Conservation (phyloP, 2,329 filamentous ascomycete species). For the Ceratocystis smalleyi region DNA sequence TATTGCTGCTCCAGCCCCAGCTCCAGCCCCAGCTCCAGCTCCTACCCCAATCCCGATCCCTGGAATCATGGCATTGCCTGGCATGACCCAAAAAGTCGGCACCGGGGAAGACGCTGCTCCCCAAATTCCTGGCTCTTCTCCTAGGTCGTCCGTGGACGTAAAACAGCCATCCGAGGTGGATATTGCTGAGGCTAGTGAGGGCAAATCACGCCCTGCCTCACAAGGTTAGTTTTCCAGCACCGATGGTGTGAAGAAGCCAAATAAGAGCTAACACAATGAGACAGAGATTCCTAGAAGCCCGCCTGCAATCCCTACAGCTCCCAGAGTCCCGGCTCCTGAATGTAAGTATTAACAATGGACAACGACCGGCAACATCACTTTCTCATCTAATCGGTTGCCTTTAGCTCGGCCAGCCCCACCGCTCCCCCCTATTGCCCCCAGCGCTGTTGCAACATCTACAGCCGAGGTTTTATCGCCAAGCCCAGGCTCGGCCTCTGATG, state of each 20-base stretch:
- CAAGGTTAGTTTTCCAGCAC: constrained; percentile 1
- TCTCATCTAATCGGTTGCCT: constrained; percentile 10
- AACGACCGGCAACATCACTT: not conserved
- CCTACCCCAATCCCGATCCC: constrained; percentile 41
- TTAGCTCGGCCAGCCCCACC: constrained; percentile 48
- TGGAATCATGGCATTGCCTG: constrained; percentile 51
- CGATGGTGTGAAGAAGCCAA: not conserved
- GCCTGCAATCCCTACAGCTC: constrained; percentile 38
- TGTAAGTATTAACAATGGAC: constrained; percentile 33
- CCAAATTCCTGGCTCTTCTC: constrained; percentile 6
- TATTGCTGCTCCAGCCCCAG: constrained; percentile 21
- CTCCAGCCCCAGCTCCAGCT: constrained; percentile 32
- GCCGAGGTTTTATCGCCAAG: constrained; percentile 47
- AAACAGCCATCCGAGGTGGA: not conserved
- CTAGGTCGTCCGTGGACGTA: not conserved
- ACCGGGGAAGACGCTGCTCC: constrained; percentile 10
- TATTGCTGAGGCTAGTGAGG: constrained; percentile 21
- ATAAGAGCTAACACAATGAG: not conserved
- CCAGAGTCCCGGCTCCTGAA: constrained; percentile 43
- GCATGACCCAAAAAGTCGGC: constrained; percentile 37
- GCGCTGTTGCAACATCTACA: constrained; percentile 36
- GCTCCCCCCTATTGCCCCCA: constrained; percentile 34
- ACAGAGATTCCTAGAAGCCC: constrained; percentile 35
- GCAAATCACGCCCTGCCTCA: constrained; percentile 14
- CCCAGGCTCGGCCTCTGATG: constrained; percentile 73